Base-by-base conservation (phyloP, 768 basidiomycete species). In the Lentinula sp. region DNA sequence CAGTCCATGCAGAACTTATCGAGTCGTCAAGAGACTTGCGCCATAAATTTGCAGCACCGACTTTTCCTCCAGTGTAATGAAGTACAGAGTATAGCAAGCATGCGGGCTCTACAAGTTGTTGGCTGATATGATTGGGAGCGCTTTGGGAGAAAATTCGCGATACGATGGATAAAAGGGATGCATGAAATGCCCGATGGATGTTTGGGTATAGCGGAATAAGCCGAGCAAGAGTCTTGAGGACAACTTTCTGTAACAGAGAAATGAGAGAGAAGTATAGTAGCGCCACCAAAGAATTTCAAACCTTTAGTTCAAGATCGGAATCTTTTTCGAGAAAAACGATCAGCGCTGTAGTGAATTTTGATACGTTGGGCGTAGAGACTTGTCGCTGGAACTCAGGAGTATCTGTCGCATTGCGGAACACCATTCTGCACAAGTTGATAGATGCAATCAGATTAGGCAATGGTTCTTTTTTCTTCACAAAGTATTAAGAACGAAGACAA, bases 321-420 rank as follows among this genome's bases (percentile, higher is more conserved):
- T 76, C 75, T 62, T 79, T 82, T 52, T 88, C 85, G 5, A 78
- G 79, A 23, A 91, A 69, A 3, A 75, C 69, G 35, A 89, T 71
- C 37, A 93, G 73, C 3, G 83, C 81, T 45, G 76, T 65, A 32
- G 85, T 85, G 70, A 88, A 85, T 73, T 91, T 93, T 16, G 86
- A 79, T 28, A 92, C 78, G 66, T 85, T 85, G 2, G 93, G 91
- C 4, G 79, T 76, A 39, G 82, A 82, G 3, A 92, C 76, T 71
- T 93, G 91, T 68, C 93, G 79, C 68, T 93, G 90, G 71, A 92
- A 93, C 71, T 93, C 92, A 35, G 85, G 76, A n/a, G 83, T 75
- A 69, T 85, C 82, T 23, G 74, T 73, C 2, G 86, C 84, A 57
- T 74, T 75, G 32, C 79, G 81, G 67, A 92, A 88, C 4, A 94